Evolutionary conservation across 2,329 filamentous ascomycete species (phyloP), one percentile per base, ranked within the genome.

Genomic region (Incumbomyces lentus): DNA sequence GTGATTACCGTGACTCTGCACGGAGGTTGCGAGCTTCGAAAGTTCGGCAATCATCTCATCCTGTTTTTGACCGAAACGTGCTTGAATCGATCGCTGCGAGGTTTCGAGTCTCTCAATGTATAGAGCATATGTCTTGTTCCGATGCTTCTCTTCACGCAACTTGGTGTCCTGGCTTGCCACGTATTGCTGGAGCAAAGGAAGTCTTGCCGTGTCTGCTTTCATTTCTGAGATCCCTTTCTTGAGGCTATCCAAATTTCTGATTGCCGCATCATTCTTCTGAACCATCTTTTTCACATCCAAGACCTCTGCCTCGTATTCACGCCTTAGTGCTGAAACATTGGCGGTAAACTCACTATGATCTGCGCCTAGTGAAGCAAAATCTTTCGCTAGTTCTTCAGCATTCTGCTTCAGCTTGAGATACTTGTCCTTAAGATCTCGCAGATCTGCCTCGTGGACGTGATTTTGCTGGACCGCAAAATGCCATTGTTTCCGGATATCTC

Each of bases 341-440:
- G 40, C 33, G 18, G 3, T 4, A 12, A 36, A 17, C 13, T 22
- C 17, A 26, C 35, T 17, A 26, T 18, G 16, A 26, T 26, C 11
- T 11, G 7, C 8, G 13, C 49, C 44, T 10, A 55, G 33, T n/a
- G n/a, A n/a, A 17, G 49, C 40, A 29, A 48, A 55, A 26, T 55
- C 52, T 38, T 51, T 41, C 26, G 52, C 49, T 1, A 49, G 44
- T 36, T 53, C 52, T 17, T 53, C n/a, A 33, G 52, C 52, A 51
- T 51, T 53, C 30, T 52, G 47, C 38, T 55, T 55, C 31, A 55
- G 36, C 30, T 55, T 55, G 35, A 44, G 40, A 34, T 55, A 55
- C 26, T 49, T 53, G 13, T 52, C 44, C 35, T 49, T 50, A 44
- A 53, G 52, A 2, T 12, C 31, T 10, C 37, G 36, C 13, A 54